Percentiles rank a stretch among this genome's conserved stretches.
Conservation (phyloP, 1,284 basidiomycete species). For the Wolfiporia cocos region DNA sequence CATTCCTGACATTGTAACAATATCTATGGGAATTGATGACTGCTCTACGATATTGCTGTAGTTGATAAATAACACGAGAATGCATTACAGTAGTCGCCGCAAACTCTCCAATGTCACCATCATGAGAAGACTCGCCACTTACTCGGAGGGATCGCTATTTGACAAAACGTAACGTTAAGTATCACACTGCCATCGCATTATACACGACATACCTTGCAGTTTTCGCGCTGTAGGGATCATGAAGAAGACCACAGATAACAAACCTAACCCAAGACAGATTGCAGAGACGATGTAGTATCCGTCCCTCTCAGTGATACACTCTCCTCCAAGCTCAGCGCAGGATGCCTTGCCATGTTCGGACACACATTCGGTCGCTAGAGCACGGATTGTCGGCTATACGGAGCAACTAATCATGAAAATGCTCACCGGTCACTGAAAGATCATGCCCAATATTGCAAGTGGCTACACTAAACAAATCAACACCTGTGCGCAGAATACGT, state of each 20-base stretch:
- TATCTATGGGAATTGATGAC: no score
- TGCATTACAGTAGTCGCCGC: no score
- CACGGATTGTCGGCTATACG: conserved; percentile 7
- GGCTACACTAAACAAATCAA: conserved; percentile 83
- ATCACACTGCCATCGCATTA: background rate
- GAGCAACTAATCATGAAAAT: conserved; percentile 1
- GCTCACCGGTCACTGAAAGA: conserved; percentile 54
- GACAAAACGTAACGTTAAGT: background rate
- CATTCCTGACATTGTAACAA: no score
- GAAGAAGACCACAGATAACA: conserved; percentile 66
- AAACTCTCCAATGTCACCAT: no score
- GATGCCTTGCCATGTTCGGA: conserved; percentile 82
- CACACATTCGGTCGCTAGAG: conserved; percentile 75
- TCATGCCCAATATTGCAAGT: conserved; percentile 65
- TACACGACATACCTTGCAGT: conserved; percentile 67
- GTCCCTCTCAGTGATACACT: conserved; percentile 81
- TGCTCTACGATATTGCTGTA: no score
- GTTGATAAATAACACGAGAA: no score
- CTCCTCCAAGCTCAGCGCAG: conserved; percentile 74
- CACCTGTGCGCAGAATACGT: conserved; percentile 38
- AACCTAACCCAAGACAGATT: conserved; percentile 75
- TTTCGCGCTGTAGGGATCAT: conserved; percentile 82
- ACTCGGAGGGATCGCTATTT: conserved; percentile 48
- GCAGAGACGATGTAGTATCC: conserved; percentile 89
- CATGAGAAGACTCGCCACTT: conserved; percentile 47